phyloP scores from a whole-genome alignment of 1,139 yeast species.

The Komagataea norvegica region DNA sequence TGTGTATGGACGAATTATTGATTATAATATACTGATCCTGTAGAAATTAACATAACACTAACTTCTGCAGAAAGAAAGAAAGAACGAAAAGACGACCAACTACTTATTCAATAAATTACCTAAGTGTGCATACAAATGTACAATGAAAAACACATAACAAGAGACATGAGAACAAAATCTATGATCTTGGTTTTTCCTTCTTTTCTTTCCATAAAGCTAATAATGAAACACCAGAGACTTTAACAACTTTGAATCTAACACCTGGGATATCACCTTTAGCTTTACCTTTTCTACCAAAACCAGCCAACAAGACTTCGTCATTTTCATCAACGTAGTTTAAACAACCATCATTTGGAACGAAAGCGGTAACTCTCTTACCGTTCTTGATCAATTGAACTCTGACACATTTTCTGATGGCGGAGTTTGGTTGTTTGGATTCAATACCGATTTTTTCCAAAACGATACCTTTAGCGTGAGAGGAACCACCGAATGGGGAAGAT shows the following conservation, averaged over 20 bases:
- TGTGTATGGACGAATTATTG: too few species aligned
- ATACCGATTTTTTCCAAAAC: constrained; percentile 99
- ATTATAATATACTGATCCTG: too few species aligned
- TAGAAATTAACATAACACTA: too few species aligned
- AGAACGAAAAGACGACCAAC: too few species aligned
- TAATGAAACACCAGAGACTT: constrained; percentile 99
- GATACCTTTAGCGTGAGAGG: constrained; percentile 99
- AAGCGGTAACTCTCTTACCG: constrained; percentile 99
- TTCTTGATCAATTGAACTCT: constrained; percentile 99
- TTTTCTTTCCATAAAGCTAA: constrained; percentile 99
- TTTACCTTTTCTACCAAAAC: constrained; percentile 99
- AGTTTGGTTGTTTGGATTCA: constrained; percentile 99
- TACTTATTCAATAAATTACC: constrained; percentile 9
- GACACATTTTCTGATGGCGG: constrained; percentile 99
- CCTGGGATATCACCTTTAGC: constrained; percentile 99
- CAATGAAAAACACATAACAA: constrained; percentile 12
- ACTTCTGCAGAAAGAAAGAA: too few species aligned
- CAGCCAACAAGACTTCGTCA: constrained; percentile 98
- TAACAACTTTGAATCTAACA: constrained; percentile 99
- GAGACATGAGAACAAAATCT: constrained; percentile 29
- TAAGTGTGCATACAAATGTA: constrained; percentile 20
- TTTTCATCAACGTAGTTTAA: constrained; percentile 98
- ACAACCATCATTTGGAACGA: constrained; percentile 99
- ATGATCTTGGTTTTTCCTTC: constrained; percentile 99
- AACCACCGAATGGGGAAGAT: constrained; percentile 99